Percentiles rank a stretch among this genome's conserved stretches.
Evolutionary conservation across 768 basidiomycete species (phyloP).

Genomic region (Coprinopsis strossmayeri): DNA sequence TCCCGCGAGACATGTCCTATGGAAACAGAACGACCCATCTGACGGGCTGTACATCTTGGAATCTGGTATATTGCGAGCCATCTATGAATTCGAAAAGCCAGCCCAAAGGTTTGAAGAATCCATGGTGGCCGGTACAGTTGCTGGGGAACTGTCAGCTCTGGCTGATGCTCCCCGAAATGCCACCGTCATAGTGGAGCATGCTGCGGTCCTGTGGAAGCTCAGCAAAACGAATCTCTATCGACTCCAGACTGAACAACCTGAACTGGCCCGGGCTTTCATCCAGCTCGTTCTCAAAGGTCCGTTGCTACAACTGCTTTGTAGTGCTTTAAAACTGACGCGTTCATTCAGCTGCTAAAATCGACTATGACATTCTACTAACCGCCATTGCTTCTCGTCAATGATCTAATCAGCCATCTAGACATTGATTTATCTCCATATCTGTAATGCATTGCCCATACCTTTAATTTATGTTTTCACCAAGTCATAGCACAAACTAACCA

Average conservation of each 20-base stretch:
- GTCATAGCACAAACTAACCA: too few relatives aligned
- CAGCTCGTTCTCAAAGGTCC: slow-evolving; percentile 69
- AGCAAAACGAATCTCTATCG: slow-evolving; percentile 46
- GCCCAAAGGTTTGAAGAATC: slow-evolving; percentile 70
- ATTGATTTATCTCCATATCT: too few relatives aligned
- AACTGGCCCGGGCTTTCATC: slow-evolving; percentile 57
- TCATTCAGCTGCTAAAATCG: slow-evolving; percentile 52
- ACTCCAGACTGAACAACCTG: slow-evolving; percentile 65
- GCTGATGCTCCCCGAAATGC: slow-evolving; percentile 79
- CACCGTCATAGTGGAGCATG: slow-evolving; percentile 71
- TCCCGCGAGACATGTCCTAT: slow-evolving; percentile 56
- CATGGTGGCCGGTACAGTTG: slow-evolving; percentile 90
- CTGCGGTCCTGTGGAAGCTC: slow-evolving; percentile 79
- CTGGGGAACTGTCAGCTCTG: slow-evolving; percentile 85
- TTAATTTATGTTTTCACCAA: too few relatives aligned
- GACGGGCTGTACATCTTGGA: slow-evolving; percentile 90
- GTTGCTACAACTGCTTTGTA: slow-evolving; percentile 12
- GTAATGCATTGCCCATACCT: too few relatives aligned
- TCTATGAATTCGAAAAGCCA: slow-evolving; percentile 72
- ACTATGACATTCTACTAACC: slow-evolving; percentile 56
- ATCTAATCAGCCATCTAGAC: too few relatives aligned
- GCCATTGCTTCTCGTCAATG: slow-evolving; percentile 32
- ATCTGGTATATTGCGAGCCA: slow-evolving; percentile 77
- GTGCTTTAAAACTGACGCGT: slow-evolving; percentile 6
- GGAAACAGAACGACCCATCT: slow-evolving; percentile 68